phyloP scores from a whole-genome alignment of 2,329 filamentous ascomycete genomes.

The Phoma herbarum region DNA sequence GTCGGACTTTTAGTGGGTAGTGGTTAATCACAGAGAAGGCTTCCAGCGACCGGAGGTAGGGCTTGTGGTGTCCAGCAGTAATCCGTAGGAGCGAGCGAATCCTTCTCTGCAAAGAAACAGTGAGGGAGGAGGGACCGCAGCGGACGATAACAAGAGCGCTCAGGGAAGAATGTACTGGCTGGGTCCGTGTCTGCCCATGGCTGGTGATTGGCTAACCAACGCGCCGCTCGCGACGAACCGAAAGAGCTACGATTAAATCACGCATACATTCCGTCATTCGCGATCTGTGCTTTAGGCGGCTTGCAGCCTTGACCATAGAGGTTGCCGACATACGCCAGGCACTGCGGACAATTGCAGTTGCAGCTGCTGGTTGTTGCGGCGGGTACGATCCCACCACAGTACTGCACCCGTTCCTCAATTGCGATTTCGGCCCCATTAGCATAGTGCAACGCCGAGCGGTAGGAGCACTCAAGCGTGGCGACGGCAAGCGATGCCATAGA shows the following conservation, averaged over 20 bases:
- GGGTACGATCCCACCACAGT: too few relatives aligned
- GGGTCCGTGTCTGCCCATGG: constrained; percentile 26
- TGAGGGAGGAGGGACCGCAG: constrained; percentile 27
- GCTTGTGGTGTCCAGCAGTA: constrained; percentile 33
- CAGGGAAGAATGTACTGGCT: constrained; percentile 41
- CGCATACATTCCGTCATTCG: constrained; percentile 25
- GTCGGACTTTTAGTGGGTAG: constrained; percentile 26
- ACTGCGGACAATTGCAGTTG: too few relatives aligned
- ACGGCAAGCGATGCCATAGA: constrained; percentile 28
- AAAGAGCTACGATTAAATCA: constrained; percentile 28
- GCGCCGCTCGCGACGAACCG: constrained; percentile 25
- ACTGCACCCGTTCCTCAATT: constrained; percentile 6
- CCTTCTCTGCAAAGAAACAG: constrained; percentile 40
- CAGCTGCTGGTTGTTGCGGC: too few relatives aligned
- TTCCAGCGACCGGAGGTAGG: constrained; percentile 34
- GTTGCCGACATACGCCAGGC: too few relatives aligned
- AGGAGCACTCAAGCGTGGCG: constrained; percentile 36
- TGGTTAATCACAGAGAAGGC: constrained; percentile 41
- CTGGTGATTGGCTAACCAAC: constrained; percentile 24
- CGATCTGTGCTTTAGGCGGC: constrained; percentile 23
- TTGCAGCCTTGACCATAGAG: constrained; percentile 23
- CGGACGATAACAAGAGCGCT: constrained; percentile 36
- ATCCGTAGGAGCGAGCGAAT: constrained; percentile 40
- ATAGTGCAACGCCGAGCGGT: constrained; percentile 29
- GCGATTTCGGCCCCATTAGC: constrained; percentile 18